Base-by-base conservation (phyloP, 108 stramenopile genomes). In the Epithemia pelagica region DNA sequence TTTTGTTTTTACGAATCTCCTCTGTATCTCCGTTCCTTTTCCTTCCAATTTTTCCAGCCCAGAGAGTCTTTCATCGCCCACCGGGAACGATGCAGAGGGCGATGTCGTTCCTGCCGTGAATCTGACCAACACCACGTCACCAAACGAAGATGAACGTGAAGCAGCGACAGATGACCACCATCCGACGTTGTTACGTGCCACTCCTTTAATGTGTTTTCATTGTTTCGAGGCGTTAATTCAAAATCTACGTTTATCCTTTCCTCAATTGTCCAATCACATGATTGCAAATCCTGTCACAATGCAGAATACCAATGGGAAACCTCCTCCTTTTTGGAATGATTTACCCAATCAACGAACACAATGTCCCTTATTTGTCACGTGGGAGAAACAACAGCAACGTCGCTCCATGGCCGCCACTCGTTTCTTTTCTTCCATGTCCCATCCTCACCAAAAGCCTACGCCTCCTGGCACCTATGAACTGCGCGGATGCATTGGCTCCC, bases 341-440 rank as follows among this genome's bases (percentile, higher is more conserved):
- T 56, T 80, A 30, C 64, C 81, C n/a, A 56, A 80, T 64, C 58
- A 70, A 3, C 51, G 58, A 1, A 65, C 78, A 20, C 58, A 82
- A 53, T 84, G 86, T 63, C 91, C 91, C 15, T 58, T 92, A 2
- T 92, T 92, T 66, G 77, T 92, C 29, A 92, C 91, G 0, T 92
- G 91, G 91, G 84, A 88, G 21, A 91, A 83, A 28, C 60, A 72
- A 58, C 58, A 51, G 30, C 62, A 61, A 0, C 74, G 52, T 61
- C 71, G 31, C 3, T 28, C 57, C 15, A 5, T 15, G 5, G 10
- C 37, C 15, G 15, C 37, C 37, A 46, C 5, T 46, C 37, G 37
- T 15, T 46, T 57, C 56, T 57, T 19, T 33, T 29, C 27, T 0
- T 57, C 8, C 0, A 65, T 23, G 30, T 53, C 23, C 28, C 60